Evolutionary conservation across 306 rosid species (phyloP), one percentile per base, ranked within the genome.

Genomic region (Cicer arietinum): DNA sequence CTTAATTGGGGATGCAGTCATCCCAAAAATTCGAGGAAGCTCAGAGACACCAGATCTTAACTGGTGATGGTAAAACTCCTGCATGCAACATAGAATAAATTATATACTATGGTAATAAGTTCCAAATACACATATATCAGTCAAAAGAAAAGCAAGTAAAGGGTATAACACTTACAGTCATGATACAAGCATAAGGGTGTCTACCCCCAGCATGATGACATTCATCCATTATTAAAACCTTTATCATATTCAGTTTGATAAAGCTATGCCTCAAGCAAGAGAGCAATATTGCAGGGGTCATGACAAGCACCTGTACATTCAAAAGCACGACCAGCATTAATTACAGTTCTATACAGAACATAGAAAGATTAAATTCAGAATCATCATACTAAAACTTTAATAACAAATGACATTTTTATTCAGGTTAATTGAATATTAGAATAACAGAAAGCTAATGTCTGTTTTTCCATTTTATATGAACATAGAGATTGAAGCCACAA

Each of bases 1-100:
- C 3, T 94, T 94, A 41, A 94, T 83, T 22, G 92, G 98, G 61
- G 98, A 87, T 56, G 96, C 97, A 67, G 96, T 90, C 98, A 94
- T 94, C 78, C 98, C 98, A 30, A 94, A 80, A 77, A 94, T 86
- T 63, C 90, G 81, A 40, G 97, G 98, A 69, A 91, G 91, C 22
- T 80, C 78, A 67, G 83, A 67, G 69, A 51, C 37, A 17, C 88
- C 83, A 61, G 54, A 73, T 5, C 20, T 10, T 79, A 90, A 45
- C 52, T 80, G 88, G 5, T 16, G 73, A 17, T 91, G 98, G 82
- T 90, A 91, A 61, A 91, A 94, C 42, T 91, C 98, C 96, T 94
- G 88, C 83, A 81, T 35, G 74, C 40, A 30, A 52, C 7, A 30
- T 16, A 61, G 40, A 65, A 8, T 43, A 64, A 75, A 66, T 30